Evolutionary conservation across 108 stramenopile species (phyloP).

Genomic region (Nitzschia palea): DNA sequence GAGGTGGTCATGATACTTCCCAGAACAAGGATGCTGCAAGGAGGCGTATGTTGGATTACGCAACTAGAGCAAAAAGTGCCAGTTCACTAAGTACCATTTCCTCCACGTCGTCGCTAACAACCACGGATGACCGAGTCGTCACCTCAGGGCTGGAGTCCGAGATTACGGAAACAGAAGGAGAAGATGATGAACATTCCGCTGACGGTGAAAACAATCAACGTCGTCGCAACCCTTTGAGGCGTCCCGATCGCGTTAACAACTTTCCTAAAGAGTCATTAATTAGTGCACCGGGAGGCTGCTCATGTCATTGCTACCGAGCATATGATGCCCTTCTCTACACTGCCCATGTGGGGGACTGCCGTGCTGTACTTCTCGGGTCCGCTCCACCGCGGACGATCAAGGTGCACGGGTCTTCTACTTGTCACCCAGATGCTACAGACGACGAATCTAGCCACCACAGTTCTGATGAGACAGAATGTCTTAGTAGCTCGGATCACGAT

Average conservation of each 20-base stretch:
- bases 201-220: conserved; percentile 24
- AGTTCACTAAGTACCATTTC: conserved; percentile 72
- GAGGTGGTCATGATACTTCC: conserved; percentile 59
- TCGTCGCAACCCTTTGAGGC: conserved; percentile 21
- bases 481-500: conserved; percentile 73
- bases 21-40: conserved; percentile 80
- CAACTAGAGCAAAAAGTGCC: conserved; percentile 62
- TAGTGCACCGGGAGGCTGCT: conserved; percentile 58
- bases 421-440: conserved; percentile 57
- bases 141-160: conserved; percentile 66
- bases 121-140: conserved; percentile 55
- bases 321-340: conserved; percentile 83
- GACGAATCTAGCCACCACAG: conserved; percentile 74
- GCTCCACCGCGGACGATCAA: conserved; percentile 84
- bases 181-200: conserved; percentile 58
- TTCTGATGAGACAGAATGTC: conserved; percentile 73
- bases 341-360: conserved; percentile 85
- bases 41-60: conserved; percentile 71
- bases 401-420: conserved; percentile 46
- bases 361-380: conserved; percentile 79
- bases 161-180: conserved; percentile 78
- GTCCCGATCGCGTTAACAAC: not conserved
- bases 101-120: conserved; percentile 65
- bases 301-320: conserved; percentile 74
- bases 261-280: conserved; percentile 45